Base-by-base conservation (phyloP, 352 stramenopile genomes). In the Achlya hypogyna region DNA sequence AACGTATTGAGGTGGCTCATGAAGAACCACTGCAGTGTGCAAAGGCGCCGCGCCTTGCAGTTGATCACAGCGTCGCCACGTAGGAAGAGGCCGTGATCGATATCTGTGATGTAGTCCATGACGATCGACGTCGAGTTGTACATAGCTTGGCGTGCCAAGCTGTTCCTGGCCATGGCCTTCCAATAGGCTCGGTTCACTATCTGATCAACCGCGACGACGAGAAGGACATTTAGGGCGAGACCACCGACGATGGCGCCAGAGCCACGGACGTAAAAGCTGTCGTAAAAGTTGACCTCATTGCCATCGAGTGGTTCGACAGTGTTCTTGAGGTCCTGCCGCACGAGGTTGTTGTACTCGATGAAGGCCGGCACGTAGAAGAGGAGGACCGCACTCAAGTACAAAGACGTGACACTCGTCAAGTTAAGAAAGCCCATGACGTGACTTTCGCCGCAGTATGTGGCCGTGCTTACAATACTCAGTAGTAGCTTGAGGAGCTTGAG, bases 91-190 rank as follows among this genome's bases (percentile, higher is more conserved):
- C n/a, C n/a, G n/a, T n/a, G n/a, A n/a, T 42, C 31, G 35, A 60
- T 20, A 27, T 27, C 54, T 28, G 25, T 12, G 25, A 28, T 31
- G 14, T 47, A 23, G 31, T 60, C 52, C 5, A 10, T 25, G 10
- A 64, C 18, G n/a, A 64, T 51, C 23, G 54, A 64, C 14, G 32
- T 64, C 32, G 32, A 51, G 54, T 64, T 64, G 54, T 52, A 64
- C 54, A 64, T 64, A 38, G 22, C 27, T 31, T 64, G 54, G 23
- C 54, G 54, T 9, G 32, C 54, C 0, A 64, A 38, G 9, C 35
- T 52, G 34, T 64, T 64, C 5, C 35, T 31, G n/a, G 32, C 32
- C 2, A 64, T 1, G 1, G 14, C 22, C 12, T 22, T 23, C 54
- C 54, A 64, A 22, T 38, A 64, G 20, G 22, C 18, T 20, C 38